Evolutionary conservation across 1,284 basidiomycete genomes (phyloP), one percentile per base, ranked within the genome.

Genomic region (Schizopora paradoxa): DNA sequence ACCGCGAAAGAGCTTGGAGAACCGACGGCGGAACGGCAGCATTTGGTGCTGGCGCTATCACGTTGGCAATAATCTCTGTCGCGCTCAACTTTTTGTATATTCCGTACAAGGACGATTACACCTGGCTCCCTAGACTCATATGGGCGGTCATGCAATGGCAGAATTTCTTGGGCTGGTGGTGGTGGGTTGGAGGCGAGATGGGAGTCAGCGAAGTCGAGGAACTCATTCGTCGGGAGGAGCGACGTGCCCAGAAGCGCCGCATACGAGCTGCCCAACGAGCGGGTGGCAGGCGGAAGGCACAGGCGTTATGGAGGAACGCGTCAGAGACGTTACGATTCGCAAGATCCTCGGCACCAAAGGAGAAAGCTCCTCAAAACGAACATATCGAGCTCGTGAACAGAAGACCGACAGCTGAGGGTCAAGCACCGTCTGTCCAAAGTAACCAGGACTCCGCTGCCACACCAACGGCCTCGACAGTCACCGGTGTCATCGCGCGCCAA

Each of bases 101-200:
- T 27, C 83, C 82, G 5, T 68, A 75, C 41, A 82, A 86, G 58
- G 85, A 91, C 52, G 79, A 89, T 54, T 88, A 89, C 54, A 71
- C 80, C 8, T 96, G 92, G 92, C 72, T 95, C 51, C 86, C 88
- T 2, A 76, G 81, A 26, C 70, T 95, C 38, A 80, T 91, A 64
- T 92, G 88, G 79, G 82, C 86, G 2, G 81, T 93, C 33, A 78
- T 94, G 8, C 76, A 95, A 13, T 95, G 91, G 91, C 92, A 96
- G 69, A 89, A 81, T 64, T 90, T 90, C 59, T 63, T 90, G 22
- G 90, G 89, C 0, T 95, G 90, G 88, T 94, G 91, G 91, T 94
- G 91, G 91, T 97, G 92, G 92, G 91, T 94, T 16, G 93, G 93
- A 13, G 84, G 89, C 1, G 91, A 91, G 49, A 75, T 87, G 81